phyloP scores from a whole-genome alignment of 345 rosid species.

The Hibiscus trionum region DNA sequence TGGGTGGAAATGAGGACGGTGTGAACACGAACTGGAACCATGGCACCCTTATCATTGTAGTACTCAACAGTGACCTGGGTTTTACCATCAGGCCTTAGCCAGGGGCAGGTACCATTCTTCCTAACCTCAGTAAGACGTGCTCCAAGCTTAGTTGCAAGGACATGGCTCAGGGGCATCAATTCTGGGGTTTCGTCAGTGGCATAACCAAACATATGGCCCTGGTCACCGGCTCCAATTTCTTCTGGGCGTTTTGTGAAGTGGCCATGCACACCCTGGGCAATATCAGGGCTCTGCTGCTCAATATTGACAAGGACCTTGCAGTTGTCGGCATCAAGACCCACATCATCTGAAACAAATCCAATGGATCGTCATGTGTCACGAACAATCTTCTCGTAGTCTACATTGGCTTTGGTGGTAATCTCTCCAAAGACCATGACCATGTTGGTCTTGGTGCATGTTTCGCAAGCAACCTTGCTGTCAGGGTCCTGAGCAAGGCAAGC shows the following conservation, averaged over 20 bases:
- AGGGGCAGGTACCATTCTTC: conserved; percentile 64
- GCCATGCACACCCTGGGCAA: no score
- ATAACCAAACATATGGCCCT: conserved; percentile 74
- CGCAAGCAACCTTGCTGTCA: conserved; percentile 69
- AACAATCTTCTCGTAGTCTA: conserved; percentile 71
- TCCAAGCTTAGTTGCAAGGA: conserved; percentile 71
- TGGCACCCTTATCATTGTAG: conserved; percentile 64
- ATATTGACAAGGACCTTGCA: conserved; percentile 75
- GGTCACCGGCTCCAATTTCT: conserved; percentile 76
- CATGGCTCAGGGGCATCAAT: conserved; percentile 66
- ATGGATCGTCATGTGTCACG: conserved; percentile 63
- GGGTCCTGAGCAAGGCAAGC: conserved; percentile 78
- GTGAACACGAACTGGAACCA: conserved; percentile 75
- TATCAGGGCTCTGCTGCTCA: no score
- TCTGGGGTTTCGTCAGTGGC: conserved; percentile 74
- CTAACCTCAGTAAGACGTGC: conserved; percentile 70
- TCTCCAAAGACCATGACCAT: conserved; percentile 79
- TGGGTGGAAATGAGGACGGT: conserved; percentile 71
- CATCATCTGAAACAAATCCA: conserved; percentile 67
- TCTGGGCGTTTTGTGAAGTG: conserved; percentile 72
- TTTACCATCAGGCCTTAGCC: conserved; percentile 79
- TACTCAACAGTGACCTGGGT: conserved; percentile 79
- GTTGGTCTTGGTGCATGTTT: conserved; percentile 77
- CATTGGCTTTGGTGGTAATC: conserved; percentile 66
- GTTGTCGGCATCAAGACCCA: conserved; percentile 66